Evolutionary conservation across 441 rosid species (phyloP).

Genomic region (Bruguiera hainesii): DNA sequence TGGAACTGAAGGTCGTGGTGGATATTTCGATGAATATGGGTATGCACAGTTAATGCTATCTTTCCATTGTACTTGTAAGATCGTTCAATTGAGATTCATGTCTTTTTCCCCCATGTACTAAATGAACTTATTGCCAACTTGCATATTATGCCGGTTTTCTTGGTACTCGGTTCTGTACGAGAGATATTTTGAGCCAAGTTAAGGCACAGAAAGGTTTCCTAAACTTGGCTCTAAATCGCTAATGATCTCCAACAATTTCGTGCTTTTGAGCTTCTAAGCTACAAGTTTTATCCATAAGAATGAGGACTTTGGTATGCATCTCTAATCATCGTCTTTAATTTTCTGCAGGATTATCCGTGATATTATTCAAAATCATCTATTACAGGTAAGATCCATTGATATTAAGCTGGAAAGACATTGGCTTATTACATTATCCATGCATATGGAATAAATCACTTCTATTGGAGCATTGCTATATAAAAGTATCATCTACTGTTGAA

Average conservation of each 20-base stretch:
- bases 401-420: conserved; percentile 6
- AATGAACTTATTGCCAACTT: background rate
- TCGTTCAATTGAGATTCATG: conserved; percentile 8
- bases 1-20: conserved; percentile 99
- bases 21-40: conserved; percentile 99
- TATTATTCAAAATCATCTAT: conserved; percentile 91
- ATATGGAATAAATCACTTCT: conserved; percentile 11
- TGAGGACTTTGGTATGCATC: conserved; percentile 7
- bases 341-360: conserved; percentile 91
- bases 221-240: too few relatives aligned
- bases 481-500: conserved; percentile 3
- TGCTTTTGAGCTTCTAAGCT: conserved; percentile 7
- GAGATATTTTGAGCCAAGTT: background rate
- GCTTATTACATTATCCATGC: background rate
- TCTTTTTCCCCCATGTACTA: background rate
- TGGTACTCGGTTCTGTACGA: background rate
- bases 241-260: too few relatives aligned
- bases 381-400: conserved; percentile 57
- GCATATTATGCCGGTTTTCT: background rate
- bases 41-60: conserved; percentile 29
- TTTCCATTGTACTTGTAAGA: background rate
- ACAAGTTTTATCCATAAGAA: conserved; percentile 6
- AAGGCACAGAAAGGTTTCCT: too few relatives aligned
- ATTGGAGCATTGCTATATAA: conserved; percentile 8
- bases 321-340: conserved; percentile 6